Percentiles rank a stretch among this genome's conserved stretches.
These are phyloP conservation scores for Salix dunnii DNA, from an alignment of 345 rosid genomes.

Conservation along the genomic window DNA sequence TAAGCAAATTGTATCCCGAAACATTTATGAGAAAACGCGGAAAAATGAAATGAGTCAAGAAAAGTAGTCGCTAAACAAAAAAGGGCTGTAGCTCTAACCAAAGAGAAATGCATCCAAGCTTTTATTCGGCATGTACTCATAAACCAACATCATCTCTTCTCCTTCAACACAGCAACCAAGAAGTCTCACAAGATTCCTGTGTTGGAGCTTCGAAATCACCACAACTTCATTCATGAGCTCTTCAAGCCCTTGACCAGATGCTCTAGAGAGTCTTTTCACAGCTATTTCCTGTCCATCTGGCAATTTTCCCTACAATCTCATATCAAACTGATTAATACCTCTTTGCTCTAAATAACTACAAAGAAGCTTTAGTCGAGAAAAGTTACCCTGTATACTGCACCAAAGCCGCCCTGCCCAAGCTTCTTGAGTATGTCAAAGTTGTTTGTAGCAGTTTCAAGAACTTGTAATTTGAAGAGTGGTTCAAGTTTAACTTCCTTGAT, in stretches of 20 bases:
- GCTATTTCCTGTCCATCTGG: slow-evolving; percentile 19
- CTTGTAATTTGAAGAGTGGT: slow-evolving; percentile 7
- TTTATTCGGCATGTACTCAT: slow-evolving; percentile 5
- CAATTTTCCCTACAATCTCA: slow-evolving; percentile 10
- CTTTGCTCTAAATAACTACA: neutral
- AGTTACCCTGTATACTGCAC: slow-evolving; percentile 20
- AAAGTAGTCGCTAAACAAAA: too few relatives aligned
- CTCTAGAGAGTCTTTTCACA: slow-evolving; percentile 18
- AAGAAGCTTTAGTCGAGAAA: neutral
- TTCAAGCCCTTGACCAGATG: slow-evolving; percentile 17
- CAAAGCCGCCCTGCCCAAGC: slow-evolving; percentile 29
- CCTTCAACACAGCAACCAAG: slow-evolving; percentile 18
- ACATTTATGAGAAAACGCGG: too few relatives aligned
- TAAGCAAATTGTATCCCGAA: too few relatives aligned
- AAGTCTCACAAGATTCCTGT: slow-evolving; percentile 21
- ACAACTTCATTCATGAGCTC: too few relatives aligned
- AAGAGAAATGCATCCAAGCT: slow-evolving; percentile 20
- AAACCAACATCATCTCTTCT: slow-evolving; percentile 12
- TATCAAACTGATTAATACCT: neutral
- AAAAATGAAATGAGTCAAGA: too few relatives aligned
- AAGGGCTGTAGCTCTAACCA: neutral
- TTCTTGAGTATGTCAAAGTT: slow-evolving; percentile 11
- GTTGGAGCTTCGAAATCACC: slow-evolving; percentile 4
- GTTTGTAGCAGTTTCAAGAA: slow-evolving; percentile 8
- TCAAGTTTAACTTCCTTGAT: neutral